Evolutionary conservation across 176 grass and related monocot species (phyloP).

Genomic region (Hyparrhenia diplandra): DNA sequence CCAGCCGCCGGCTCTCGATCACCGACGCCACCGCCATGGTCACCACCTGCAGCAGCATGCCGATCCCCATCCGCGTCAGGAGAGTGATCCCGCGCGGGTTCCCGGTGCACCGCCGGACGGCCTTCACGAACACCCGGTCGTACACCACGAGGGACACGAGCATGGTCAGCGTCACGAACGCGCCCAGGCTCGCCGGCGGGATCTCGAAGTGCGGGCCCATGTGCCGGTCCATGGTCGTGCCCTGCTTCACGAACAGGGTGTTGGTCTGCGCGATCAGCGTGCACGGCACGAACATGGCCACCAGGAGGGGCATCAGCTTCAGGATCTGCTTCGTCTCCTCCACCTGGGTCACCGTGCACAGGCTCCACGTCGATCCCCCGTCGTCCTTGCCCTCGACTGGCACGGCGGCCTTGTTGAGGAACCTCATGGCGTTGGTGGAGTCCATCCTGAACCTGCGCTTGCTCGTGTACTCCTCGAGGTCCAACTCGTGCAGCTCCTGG

Average conservation of each 20-base stretch:
- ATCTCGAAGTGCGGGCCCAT: conserved; percentile 51
- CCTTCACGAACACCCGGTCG: conserved; percentile 51
- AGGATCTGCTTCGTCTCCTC: conserved; percentile 86
- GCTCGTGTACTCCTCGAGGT: conserved; percentile 32
- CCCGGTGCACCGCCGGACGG: conserved; percentile 31
- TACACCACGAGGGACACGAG: conserved; percentile 54
- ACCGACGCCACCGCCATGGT: conserved; percentile 45
- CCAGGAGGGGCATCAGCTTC: conserved; percentile 47
- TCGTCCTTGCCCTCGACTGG: background rate
- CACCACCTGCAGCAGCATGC: conserved; percentile 54
- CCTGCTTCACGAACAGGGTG: conserved; percentile 88
- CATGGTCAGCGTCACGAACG: conserved; percentile 69
- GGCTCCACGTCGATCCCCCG: conserved; percentile 2
- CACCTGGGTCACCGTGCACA: conserved; percentile 53
- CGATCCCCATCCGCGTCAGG: conserved; percentile 53
- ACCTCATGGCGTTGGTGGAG: conserved; percentile 50
- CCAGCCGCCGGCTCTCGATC: conserved; percentile 42
- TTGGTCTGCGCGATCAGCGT: conserved; percentile 59
- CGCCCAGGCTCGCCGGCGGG: conserved; percentile 61
- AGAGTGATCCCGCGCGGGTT: conserved; percentile 84
- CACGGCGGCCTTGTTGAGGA: conserved; percentile 72
- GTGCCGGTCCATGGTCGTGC: conserved; percentile 56
- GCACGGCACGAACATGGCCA: conserved; percentile 63
- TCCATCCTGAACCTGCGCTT: conserved; percentile 44
- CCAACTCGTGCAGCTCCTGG: conserved; percentile 59